phyloP scores from a whole-genome alignment of 2,329 filamentous ascomycete genomes.

The Allantophomopsis cytisporea region DNA sequence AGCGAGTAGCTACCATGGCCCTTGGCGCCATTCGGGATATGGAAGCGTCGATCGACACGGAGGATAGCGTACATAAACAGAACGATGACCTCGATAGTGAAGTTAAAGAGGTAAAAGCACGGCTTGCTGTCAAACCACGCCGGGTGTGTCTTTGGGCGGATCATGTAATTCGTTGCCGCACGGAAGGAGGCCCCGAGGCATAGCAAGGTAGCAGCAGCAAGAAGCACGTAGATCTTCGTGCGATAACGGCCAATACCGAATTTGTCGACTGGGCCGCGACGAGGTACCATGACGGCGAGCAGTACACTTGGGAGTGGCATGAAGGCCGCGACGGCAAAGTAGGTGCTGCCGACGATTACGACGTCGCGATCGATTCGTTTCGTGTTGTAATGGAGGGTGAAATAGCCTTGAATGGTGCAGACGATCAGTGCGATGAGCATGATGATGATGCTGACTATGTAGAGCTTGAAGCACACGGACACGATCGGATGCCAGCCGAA shows the following conservation, averaged over 20 bases:
- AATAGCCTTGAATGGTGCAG: slow-evolving; percentile 50
- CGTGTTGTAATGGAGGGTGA: slow-evolving; percentile 40
- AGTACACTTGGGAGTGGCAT: slow-evolving; percentile 43
- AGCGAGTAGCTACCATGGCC: slow-evolving; percentile 31
- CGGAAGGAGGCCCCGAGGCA: slow-evolving; percentile 59
- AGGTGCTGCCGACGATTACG: slow-evolving; percentile 47
- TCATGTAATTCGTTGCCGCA: slow-evolving; percentile 26
- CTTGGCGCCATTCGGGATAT: slow-evolving; percentile 57
- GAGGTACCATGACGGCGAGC: slow-evolving; percentile 30
- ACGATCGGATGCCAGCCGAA: slow-evolving; percentile 53
- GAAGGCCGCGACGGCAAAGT: slow-evolving; percentile 51
- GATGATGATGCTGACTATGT: slow-evolving; percentile 43
- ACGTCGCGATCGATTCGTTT: slow-evolving; percentile 43
- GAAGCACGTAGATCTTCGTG: slow-evolving; percentile 52
- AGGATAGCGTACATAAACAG: slow-evolving; percentile 51
- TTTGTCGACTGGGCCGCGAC: slow-evolving; percentile 28
- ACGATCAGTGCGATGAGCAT: slow-evolving; percentile 54
- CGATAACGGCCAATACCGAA: slow-evolving; percentile 56
- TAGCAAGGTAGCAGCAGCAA: slow-evolving; percentile 44
- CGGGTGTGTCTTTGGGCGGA: slow-evolving; percentile 34
- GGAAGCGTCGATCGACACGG: slow-evolving; percentile 64
- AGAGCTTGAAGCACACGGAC: slow-evolving; percentile 35
- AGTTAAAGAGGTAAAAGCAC: slow-evolving; percentile 73
- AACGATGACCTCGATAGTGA: slow-evolving; percentile 57
- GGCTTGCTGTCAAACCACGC: slow-evolving; percentile 60